Evolutionary conservation across 129 eudicot genomes (phyloP).

Genomic region (Lonicera japonica): DNA sequence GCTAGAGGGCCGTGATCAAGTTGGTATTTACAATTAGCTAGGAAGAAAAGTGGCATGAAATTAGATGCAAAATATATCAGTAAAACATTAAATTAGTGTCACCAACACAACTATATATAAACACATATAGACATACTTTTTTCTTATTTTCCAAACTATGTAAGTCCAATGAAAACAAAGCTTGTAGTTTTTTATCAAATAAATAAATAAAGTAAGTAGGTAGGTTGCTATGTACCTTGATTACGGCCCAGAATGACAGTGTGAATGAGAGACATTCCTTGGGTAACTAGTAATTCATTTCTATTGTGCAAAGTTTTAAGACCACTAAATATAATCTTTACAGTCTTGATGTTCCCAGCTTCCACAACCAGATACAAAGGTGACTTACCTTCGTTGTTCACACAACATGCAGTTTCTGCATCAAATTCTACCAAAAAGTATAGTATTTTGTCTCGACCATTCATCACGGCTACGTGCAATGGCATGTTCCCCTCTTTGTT

Average conservation of each 20-base stretch:
- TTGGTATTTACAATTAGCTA: too few relatives aligned
- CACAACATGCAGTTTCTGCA: constrained; percentile 17
- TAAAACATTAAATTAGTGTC: too few relatives aligned
- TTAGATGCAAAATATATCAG: too few relatives aligned
- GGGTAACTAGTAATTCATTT: too few relatives aligned
- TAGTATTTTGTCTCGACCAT: constrained; percentile 27
- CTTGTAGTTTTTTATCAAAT: too few relatives aligned
- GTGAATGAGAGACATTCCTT: constrained; percentile 18
- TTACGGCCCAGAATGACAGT: constrained; percentile 23
- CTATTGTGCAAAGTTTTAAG: constrained; percentile 3
- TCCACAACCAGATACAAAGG: constrained; percentile 42
- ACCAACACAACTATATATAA: too few relatives aligned
- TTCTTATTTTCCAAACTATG: too few relatives aligned
- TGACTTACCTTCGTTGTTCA: constrained; percentile 42
- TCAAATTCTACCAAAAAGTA: constrained; percentile 12
- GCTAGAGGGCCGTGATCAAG: too few relatives aligned
- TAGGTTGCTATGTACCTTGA: constrained; percentile 9
- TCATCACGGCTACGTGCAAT: constrained; percentile 35
- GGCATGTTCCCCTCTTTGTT: constrained; percentile 34
- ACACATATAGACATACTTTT: too few relatives aligned
- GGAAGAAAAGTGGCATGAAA: too few relatives aligned
- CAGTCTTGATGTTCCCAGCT: constrained; percentile 29
- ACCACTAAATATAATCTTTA: constrained; percentile 17
- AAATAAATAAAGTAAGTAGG: not conserved
- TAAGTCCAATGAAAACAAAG: too few relatives aligned